Conservation (phyloP, 768 basidiomycete genomes). For the Grammothele lineata region DNA sequence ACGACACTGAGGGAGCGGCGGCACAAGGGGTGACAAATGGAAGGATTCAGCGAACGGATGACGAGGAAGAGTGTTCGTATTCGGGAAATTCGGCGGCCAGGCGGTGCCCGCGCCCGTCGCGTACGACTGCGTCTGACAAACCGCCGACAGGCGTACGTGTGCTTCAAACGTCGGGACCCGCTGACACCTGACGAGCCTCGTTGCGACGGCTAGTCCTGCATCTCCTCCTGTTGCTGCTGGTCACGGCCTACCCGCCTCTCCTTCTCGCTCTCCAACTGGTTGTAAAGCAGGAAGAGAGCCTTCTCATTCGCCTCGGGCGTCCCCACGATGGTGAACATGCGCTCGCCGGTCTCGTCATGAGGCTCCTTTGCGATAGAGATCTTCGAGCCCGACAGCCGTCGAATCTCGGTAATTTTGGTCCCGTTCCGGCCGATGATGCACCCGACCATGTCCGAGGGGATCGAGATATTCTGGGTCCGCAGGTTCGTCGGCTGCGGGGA, state of each 20-base stretch:
- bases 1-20: background rate
- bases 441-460: slow-evolving; percentile 98
- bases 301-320: slow-evolving; percentile 97
- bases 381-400: slow-evolving; percentile 94
- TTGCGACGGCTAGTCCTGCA: slow-evolving; percentile 22
- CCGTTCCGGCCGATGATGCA: slow-evolving; percentile 96
- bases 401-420: slow-evolving; percentile 98
- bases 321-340: slow-evolving; percentile 99
- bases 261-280: slow-evolving; percentile 95
- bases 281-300: slow-evolving; percentile 94
- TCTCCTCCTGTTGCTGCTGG: slow-evolving; percentile 69
- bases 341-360: slow-evolving; percentile 98
- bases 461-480: slow-evolving; percentile 98
- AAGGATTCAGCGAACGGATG: background rate
- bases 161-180: slow-evolving; percentile 4
- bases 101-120: background rate
- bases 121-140: background rate
- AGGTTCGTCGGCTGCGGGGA: slow-evolving; percentile 63
- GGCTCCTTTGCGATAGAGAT: slow-evolving; percentile 98
- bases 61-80: background rate
- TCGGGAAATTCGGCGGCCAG: background rate
- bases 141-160: slow-evolving; percentile 1
- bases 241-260: slow-evolving; percentile 87
- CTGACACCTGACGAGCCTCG: background rate
- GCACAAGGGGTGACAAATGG: background rate